These are phyloP conservation scores for Melanomma pulvis-pyrius DNA, from an alignment of 495 filamentous ascomycete genomes.

Conservation along the genomic window DNA sequence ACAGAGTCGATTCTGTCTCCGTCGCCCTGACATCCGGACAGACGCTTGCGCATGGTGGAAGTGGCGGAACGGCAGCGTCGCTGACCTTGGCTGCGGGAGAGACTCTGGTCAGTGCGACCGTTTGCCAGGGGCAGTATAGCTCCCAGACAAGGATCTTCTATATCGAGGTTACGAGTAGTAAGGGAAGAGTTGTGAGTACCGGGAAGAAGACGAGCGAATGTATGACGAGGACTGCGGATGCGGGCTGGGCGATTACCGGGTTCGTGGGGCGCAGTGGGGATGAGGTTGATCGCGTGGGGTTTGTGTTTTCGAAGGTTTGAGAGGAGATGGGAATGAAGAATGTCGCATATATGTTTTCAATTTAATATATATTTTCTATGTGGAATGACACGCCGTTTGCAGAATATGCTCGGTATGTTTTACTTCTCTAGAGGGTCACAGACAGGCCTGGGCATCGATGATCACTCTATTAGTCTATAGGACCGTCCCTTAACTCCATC, in stretches of 20 bases:
- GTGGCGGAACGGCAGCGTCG: conserved; percentile 48
- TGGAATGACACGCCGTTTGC: too few relatives aligned
- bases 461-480: too few relatives aligned
- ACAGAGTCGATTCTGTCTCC: conserved; percentile 55
- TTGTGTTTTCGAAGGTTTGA: conserved; percentile 51
- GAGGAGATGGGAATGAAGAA: too few relatives aligned
- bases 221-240: conserved; percentile 51
- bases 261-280: conserved; percentile 60
- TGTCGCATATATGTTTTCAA: too few relatives aligned
- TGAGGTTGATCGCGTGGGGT: conserved; percentile 62
- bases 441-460: too few relatives aligned
- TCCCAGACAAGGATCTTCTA: conserved; percentile 60
- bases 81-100: conserved; percentile 54
- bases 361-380: too few relatives aligned
- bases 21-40: conserved; percentile 54
- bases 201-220: conserved; percentile 57
- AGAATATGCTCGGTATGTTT: too few relatives aligned
- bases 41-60: conserved; percentile 57
- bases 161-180: conserved; percentile 56
- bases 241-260: conserved; percentile 61
- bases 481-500: too few relatives aligned
- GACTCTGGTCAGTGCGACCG: conserved; percentile 52
- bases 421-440: too few relatives aligned
- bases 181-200: conserved; percentile 52
- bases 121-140: conserved; percentile 58